These are phyloP conservation scores for Hydnomerulius pinastri DNA, from an alignment of 768 basidiomycete genomes.

Conservation along the genomic window DNA sequence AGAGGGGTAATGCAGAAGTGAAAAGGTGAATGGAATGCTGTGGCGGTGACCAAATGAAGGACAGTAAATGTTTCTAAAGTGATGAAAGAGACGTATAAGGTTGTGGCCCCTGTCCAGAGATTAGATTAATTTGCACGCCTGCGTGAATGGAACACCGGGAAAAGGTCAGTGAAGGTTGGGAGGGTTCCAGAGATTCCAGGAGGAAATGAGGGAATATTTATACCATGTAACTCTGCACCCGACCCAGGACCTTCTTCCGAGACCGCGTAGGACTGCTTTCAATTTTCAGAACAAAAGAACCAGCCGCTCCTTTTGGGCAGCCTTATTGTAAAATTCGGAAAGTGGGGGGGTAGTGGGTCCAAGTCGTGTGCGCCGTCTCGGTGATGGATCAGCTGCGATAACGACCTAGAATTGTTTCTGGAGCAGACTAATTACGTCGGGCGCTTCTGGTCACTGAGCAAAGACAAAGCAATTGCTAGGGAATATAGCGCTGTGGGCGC, in stretches of 20 bases:
- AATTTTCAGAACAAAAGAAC: constrained; percentile 7
- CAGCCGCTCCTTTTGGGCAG: constrained; percentile 3
- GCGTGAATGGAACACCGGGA: constrained; percentile 13
- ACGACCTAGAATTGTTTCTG: background rate
- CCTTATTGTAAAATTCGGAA: constrained; percentile 13
- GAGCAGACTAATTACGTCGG: constrained; percentile 2
- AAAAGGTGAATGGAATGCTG: constrained; percentile 2
- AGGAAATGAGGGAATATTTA: constrained; percentile 16
- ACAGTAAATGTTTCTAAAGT: background rate
- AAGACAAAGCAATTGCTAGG: constrained; percentile 13
- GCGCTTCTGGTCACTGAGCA: background rate
- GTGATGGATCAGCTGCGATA: background rate
- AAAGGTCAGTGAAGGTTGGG: background rate
- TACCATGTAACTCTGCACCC: constrained; percentile 10
- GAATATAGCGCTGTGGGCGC: constrained; percentile 11
- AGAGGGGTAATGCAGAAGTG: background rate
- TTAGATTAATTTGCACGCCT: constrained; percentile 10
- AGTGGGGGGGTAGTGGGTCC: background rate
- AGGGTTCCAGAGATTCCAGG: constrained; percentile 17
- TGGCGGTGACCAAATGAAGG: background rate
- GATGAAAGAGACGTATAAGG: background rate
- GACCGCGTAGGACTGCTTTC: background rate
- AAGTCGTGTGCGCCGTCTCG: background rate
- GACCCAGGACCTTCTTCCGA: background rate
- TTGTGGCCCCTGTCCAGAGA: constrained; percentile 3